phyloP scores from a whole-genome alignment of 2,329 filamentous ascomycete genomes.

The Aureobasidium mangrovei region DNA sequence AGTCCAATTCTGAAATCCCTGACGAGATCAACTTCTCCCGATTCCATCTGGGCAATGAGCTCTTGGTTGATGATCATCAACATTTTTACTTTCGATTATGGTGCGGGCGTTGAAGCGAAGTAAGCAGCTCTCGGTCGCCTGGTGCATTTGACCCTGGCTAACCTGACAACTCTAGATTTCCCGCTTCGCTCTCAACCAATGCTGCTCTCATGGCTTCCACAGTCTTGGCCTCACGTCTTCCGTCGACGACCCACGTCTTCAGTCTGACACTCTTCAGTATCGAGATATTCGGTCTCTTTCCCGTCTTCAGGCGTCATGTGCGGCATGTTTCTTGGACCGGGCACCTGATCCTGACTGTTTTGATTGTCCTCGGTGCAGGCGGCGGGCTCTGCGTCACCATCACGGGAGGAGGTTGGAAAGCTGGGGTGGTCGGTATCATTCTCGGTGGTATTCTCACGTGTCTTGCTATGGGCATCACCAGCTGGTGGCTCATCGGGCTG shows the following conservation, averaged over 20 bases:
- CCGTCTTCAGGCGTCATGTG: conserved; percentile 89
- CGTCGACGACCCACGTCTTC: conserved; percentile 88
- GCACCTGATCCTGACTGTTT: conserved; percentile 66
- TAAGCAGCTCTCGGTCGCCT: conserved; percentile 16
- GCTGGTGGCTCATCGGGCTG: conserved; percentile 94
- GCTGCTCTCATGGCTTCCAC: conserved; percentile 94
- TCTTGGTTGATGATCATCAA: conserved; percentile 91
- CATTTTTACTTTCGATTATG: conserved; percentile 97
- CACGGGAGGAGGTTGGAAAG: conserved; percentile 44
- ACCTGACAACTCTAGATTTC: conserved; percentile 36
- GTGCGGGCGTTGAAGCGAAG: conserved; percentile 53
- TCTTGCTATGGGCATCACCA: conserved; percentile 82
- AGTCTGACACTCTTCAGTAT: conserved; percentile 92
- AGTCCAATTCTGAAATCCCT: conserved; percentile 94
- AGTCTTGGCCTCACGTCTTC: conserved; percentile 80
- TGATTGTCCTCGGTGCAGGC: conserved; percentile 70
- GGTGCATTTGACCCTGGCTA: conserved; percentile 1
- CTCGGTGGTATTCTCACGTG: conserved; percentile 66
- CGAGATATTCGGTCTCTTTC: conserved; percentile 93
- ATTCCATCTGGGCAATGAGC: conserved; percentile 96
- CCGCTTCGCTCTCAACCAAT: conserved; percentile 78
- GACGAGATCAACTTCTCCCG: conserved; percentile 82
- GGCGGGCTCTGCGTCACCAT: conserved; percentile 62
- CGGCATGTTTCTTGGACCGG: conserved; percentile 73
- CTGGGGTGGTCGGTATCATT: conserved; percentile 61